Evolutionary conservation across 2,329 filamentous ascomycete species (phyloP), one percentile per base, ranked within the genome.

Genomic region (Chaetothyriales sp.): DNA sequence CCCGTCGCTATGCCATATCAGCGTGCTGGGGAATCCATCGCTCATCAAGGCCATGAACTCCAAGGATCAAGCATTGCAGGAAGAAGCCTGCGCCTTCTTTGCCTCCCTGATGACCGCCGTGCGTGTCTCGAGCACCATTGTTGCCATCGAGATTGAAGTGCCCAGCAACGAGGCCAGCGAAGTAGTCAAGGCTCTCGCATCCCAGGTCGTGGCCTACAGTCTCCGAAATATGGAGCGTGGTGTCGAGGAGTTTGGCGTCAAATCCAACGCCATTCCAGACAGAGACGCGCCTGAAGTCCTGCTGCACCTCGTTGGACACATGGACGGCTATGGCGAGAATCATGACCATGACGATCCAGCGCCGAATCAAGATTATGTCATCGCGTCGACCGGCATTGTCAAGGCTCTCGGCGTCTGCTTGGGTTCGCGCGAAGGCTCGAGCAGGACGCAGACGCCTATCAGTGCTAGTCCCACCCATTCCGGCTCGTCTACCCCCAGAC

Each of bases 191-290:
- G 89, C 89, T 2, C 76, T 95, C 60, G 89, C 89, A 0, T 94
- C 90, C 63, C 89, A 95, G 66, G 85, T 95, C n/a, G 83, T 95
- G 44, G 90, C 88, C 0, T 95, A 95, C 67, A 95, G 86, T 56
- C 75, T 98, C 56, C 81, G 86, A 52, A 98, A 98, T 62, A 83
- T 98, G 73, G 88, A 95, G 65, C 79, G 78, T 8, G 82, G 86
- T 9, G 80, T 88, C 53, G 75, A 77, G 8, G 82, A 84, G 33
- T 67, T 73, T 49, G 66, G 70, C n/a, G 66, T 70, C 51, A 70
- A 70, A 65, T 64, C 64, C 60, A 65, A 66, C 44, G 70, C 72
- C n/a, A 74, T 72, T 52, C 70, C 61, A 8, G 58, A 74, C 19
- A 76, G 82, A 18, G 73, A 76, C n/a, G 65, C 94, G 68, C 88